phyloP scores from a whole-genome alignment of 1,284 basidiomycete species.

The Puccinia brachypodii region DNA sequence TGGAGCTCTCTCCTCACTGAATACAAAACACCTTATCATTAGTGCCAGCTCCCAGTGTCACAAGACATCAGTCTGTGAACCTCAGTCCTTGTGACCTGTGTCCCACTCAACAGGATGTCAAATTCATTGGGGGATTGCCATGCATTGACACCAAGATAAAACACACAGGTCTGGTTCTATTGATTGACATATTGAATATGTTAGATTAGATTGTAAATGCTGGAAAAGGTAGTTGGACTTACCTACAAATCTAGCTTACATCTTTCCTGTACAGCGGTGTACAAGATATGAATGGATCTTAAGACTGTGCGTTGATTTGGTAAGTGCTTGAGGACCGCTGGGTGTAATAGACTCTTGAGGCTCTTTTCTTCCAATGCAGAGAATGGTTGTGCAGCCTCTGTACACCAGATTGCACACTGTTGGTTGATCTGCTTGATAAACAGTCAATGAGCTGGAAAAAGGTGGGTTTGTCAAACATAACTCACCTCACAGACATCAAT shows the following conservation, averaged over 20 bases:
- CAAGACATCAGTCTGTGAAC: too few relatives aligned
- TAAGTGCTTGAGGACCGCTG: neutral
- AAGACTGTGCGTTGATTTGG: neutral
- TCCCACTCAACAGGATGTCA: too few relatives aligned
- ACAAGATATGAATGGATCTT: neutral
- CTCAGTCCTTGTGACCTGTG: too few relatives aligned
- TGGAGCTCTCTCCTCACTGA: too few relatives aligned
- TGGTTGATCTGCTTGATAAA: neutral
- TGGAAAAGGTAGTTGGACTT: neutral
- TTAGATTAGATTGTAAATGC: neutral
- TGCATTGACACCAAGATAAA: neutral
- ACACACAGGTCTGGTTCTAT: neutral
- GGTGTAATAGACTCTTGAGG: neutral
- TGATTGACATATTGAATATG: too few relatives aligned
- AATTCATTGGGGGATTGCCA: neutral
- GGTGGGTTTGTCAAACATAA: neutral
- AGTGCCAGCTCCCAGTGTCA: too few relatives aligned
- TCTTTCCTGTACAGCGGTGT: neutral
- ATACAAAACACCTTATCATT: too few relatives aligned
- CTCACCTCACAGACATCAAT: neutral
- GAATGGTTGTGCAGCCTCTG: neutral
- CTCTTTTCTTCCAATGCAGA: neutral
- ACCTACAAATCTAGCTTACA: neutral
- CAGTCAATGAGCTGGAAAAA: neutral
- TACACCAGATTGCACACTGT: conserved; percentile 2